A percentile compares a stretch with the other conserved stretches of the same genome.
phyloP scores from a whole-genome alignment of 2,329 filamentous ascomycete genomes.

The Trichoderma sp. region DNA sequence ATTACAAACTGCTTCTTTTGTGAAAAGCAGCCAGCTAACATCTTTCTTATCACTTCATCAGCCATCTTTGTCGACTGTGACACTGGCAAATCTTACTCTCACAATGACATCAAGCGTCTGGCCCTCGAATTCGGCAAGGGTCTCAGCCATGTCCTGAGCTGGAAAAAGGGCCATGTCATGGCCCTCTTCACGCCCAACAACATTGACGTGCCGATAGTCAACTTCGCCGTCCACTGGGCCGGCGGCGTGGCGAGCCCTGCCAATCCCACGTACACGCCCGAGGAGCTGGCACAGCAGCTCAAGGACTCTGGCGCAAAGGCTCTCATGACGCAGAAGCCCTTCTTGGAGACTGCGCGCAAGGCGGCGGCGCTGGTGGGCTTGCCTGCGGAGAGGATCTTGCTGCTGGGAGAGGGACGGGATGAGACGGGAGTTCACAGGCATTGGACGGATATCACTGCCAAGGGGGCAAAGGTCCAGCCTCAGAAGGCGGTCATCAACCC shows the following conservation, averaged over 20 bases:
- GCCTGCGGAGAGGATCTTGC: conserved; percentile 69
- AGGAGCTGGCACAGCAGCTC: conserved; percentile 84
- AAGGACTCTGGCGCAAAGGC: conserved; percentile 75
- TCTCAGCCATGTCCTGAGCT: conserved; percentile 72
- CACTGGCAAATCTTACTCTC: conserved; percentile 71
- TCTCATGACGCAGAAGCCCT: conserved; percentile 71
- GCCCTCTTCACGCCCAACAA: conserved; percentile 83
- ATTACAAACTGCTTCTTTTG: background rate
- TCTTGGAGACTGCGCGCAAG: conserved; percentile 65
- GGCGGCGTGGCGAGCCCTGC: conserved; percentile 83
- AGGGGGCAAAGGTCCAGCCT: conserved; percentile 58
- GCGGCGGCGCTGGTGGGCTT: conserved; percentile 75
- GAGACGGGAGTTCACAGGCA: conserved; percentile 65
- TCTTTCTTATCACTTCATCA: conserved; percentile 42
- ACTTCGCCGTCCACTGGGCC: conserved; percentile 81
- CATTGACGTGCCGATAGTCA: conserved; percentile 78
- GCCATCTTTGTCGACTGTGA: conserved; percentile 79
- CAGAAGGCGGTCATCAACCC: conserved; percentile 64
- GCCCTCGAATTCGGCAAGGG: conserved; percentile 80
- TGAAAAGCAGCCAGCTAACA: background rate
- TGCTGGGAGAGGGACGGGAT: conserved; percentile 73
- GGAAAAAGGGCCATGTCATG: conserved; percentile 82
- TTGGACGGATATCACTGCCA: conserved; percentile 68
- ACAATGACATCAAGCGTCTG: conserved; percentile 64
- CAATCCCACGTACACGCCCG: conserved; percentile 82